These are phyloP conservation scores for Pisolithus microcarpus DNA, from an alignment of 768 basidiomycete species.

Conservation along the genomic window DNA sequence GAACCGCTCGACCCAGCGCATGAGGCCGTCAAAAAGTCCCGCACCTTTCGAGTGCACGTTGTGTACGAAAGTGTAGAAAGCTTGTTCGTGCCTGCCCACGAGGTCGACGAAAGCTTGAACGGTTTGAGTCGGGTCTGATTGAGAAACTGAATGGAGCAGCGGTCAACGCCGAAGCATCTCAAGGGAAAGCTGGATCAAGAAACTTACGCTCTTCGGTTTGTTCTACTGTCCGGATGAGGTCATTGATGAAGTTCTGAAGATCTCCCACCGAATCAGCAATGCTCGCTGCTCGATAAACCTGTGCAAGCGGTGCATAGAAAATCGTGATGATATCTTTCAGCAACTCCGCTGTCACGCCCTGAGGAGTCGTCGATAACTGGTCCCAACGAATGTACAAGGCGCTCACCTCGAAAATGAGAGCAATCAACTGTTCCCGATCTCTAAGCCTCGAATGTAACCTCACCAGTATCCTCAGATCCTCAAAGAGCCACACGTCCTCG, in stretches of 20 bases:
- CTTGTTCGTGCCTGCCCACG: constrained; percentile 87
- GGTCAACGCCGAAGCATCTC: not conserved
- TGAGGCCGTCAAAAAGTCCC: constrained; percentile 85
- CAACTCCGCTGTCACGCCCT: constrained; percentile 93
- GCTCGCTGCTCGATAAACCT: constrained; percentile 95
- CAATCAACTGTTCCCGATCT: constrained; percentile 89
- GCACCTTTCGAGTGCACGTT: constrained; percentile 97
- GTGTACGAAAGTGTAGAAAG: constrained; percentile 96
- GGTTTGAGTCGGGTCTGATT: constrained; percentile 75
- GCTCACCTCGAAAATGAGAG: constrained; percentile 86
- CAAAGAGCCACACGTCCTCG: constrained; percentile 95
- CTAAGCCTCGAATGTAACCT: constrained; percentile 71
- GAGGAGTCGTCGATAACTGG: constrained; percentile 1
- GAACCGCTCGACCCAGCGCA: constrained; percentile 97
- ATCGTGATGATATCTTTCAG: constrained; percentile 98
- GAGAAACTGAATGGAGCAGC: constrained; percentile 48
- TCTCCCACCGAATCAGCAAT: constrained; percentile 92
- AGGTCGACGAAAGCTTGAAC: constrained; percentile 93
- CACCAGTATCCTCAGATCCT: constrained; percentile 78
- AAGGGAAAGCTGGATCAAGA: constrained; percentile 1
- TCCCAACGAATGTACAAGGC: not conserved
- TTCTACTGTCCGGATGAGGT: constrained; percentile 92
- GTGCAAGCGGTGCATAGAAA: constrained; percentile 93
- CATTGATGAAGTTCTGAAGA: constrained; percentile 89
- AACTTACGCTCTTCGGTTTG: constrained; percentile 78